These are phyloP conservation scores for Magnaporthiopsis poae DNA, from an alignment of 2,329 filamentous ascomycete genomes.

Conservation along the genomic window DNA sequence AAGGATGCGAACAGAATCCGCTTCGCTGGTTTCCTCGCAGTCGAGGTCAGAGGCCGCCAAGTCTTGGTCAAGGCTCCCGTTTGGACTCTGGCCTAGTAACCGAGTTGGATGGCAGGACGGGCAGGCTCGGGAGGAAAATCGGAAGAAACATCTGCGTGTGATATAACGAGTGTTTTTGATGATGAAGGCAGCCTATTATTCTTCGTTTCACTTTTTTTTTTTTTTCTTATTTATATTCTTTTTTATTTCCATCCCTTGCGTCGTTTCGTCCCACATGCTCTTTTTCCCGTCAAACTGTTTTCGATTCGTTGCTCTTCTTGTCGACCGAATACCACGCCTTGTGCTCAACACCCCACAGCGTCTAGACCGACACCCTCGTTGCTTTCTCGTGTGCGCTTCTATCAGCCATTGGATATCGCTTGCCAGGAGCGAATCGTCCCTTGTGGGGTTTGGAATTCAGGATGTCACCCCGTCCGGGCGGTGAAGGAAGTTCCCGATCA, in stretches of 20 bases:
- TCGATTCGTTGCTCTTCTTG: not conserved
- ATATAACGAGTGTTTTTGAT: not conserved
- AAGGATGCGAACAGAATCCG: conserved; percentile 52
- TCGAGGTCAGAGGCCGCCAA: conserved; percentile 67
- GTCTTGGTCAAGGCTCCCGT: conserved; percentile 68
- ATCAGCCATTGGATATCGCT: too few species aligned
- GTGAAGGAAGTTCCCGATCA: too few species aligned
- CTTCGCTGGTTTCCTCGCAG: conserved; percentile 63
- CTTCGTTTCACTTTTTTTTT: not conserved
- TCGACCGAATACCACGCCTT: too few species aligned
- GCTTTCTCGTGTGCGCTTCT: too few species aligned
- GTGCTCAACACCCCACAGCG: too few species aligned
- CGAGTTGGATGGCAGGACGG: not conserved
- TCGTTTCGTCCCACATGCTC: not conserved
- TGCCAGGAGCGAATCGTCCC: too few species aligned
- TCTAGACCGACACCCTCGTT: too few species aligned
- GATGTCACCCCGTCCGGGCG: too few species aligned
- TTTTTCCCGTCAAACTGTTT: not conserved
- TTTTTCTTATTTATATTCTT: conserved; percentile 1
- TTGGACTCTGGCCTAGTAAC: conserved; percentile 43
- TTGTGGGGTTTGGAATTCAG: too few species aligned
- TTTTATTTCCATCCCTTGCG: not conserved
- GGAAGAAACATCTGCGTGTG: not conserved
- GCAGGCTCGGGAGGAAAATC: not conserved
- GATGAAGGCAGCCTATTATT: conserved; percentile 5